phyloP scores from a whole-genome alignment of 73 alveolate genomes.

The Symbiodinium pilosum region DNA sequence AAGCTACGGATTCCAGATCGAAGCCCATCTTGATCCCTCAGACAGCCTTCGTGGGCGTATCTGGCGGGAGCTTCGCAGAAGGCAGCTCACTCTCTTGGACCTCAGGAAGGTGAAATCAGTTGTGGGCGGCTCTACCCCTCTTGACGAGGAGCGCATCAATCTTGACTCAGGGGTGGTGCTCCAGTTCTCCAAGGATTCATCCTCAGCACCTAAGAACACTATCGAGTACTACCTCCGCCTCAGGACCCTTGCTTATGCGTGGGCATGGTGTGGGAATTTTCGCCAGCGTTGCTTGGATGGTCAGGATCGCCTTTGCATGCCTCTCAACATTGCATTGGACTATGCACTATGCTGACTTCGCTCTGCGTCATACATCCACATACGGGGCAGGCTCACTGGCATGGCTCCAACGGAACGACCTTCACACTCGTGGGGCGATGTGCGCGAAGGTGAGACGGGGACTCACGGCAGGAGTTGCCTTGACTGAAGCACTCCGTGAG shows the following conservation, averaged over 20 bases:
- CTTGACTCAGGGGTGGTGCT: background rate
- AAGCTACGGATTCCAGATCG: background rate
- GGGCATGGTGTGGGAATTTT: background rate
- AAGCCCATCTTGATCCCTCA: background rate
- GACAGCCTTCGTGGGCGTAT: background rate
- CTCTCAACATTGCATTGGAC: background rate
- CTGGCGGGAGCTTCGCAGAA: background rate
- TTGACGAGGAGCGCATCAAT: background rate
- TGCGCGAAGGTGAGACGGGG: background rate
- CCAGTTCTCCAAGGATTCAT: background rate
- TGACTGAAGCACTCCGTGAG: background rate
- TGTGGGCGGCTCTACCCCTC: background rate
- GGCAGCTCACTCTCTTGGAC: background rate
- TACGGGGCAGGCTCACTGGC: background rate
- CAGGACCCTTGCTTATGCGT: background rate
- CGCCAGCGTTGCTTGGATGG: too few species aligned
- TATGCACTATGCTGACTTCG: background rate
- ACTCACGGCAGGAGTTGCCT: background rate
- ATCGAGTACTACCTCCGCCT: background rate
- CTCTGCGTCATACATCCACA: background rate
- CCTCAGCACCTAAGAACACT: background rate
- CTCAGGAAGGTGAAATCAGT: background rate
- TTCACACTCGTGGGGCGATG: background rate
- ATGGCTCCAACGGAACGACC: background rate
- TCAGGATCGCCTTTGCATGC: too few species aligned